phyloP scores from a whole-genome alignment of 495 filamentous ascomycete genomes.

The Podospora pseudocomata region DNA sequence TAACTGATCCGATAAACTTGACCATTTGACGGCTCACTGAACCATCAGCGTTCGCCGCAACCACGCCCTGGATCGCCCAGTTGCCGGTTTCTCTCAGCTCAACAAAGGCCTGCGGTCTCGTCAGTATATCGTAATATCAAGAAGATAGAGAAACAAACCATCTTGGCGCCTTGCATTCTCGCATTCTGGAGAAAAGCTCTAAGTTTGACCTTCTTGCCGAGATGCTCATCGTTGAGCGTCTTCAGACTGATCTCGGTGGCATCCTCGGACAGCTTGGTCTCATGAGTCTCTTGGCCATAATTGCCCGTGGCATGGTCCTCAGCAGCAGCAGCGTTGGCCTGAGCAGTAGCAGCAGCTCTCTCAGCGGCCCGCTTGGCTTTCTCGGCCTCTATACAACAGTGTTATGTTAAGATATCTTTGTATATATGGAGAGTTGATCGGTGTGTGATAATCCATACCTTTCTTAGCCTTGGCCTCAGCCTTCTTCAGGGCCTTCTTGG shows the following conservation, averaged over 20 bases:
- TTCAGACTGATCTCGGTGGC: slow-evolving; percentile 47
- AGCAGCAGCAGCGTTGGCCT: slow-evolving; percentile 50
- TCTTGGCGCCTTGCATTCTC: slow-evolving; percentile 82
- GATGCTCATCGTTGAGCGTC: slow-evolving; percentile 53
- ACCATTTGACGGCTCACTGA: slow-evolving; percentile 79
- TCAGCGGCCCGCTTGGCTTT: slow-evolving; percentile 53
- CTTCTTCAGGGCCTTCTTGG: slow-evolving; percentile 58
- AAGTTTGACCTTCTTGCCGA: slow-evolving; percentile 73
- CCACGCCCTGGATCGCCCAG: slow-evolving; percentile 70
- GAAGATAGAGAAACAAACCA: slow-evolving; percentile 73
- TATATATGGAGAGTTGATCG: not conserved
- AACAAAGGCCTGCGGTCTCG: not conserved
- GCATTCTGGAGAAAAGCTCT: slow-evolving; percentile 84
- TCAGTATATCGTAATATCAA: not conserved
- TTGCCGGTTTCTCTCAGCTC: slow-evolving; percentile 34
- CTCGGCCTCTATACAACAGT: slow-evolving; percentile 34
- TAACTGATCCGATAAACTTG: slow-evolving; percentile 77
- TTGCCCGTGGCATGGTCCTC: slow-evolving; percentile 69
- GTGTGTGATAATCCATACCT: not conserved
- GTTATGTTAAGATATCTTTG: not conserved
- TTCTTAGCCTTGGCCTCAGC: slow-evolving; percentile 53
- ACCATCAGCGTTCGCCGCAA: slow-evolving; percentile 55
- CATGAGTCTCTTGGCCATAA: slow-evolving; percentile 53
- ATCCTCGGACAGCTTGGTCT: slow-evolving; percentile 31
- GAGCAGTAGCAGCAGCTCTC: slow-evolving; percentile 41